phyloP scores from a whole-genome alignment of 768 basidiomycete genomes.

The Pulveroboletus frians region DNA sequence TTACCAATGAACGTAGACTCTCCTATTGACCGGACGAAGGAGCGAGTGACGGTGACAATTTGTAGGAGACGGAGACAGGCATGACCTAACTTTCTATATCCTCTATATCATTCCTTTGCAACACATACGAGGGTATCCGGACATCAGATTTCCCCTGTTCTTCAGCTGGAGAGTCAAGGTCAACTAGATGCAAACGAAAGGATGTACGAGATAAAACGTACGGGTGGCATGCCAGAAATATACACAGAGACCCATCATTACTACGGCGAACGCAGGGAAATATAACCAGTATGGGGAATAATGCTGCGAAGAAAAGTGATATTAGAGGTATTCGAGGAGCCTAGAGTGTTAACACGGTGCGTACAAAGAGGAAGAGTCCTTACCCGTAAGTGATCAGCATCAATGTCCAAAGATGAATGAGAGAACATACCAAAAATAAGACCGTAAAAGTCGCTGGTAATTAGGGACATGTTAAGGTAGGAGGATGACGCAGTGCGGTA shows the following conservation, averaged over 20 bases:
- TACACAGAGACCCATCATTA: conserved; percentile 65
- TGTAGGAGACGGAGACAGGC: not conserved
- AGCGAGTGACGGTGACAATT: not conserved
- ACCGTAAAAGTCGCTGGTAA: conserved; percentile 88
- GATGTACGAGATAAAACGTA: conserved; percentile 36
- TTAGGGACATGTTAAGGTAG: conserved; percentile 76
- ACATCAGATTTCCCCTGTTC: conserved; percentile 52
- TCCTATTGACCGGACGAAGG: no score
- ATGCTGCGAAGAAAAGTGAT: conserved; percentile 43
- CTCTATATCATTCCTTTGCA: conserved; percentile 3
- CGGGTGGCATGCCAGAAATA: conserved; percentile 86
- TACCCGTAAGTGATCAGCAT: conserved; percentile 1
- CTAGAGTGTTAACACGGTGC: conserved; percentile 5
- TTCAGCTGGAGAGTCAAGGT: conserved; percentile 46
- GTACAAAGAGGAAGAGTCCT: conserved; percentile 51
- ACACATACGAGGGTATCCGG: conserved; percentile 20
- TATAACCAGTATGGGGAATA: conserved; percentile 85
- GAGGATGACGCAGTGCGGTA: conserved; percentile 83
- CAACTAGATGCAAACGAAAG: not conserved
- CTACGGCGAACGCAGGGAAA: conserved; percentile 71
- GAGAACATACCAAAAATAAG: conserved; percentile 54
- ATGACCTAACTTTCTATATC: conserved; percentile 10
- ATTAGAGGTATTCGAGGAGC: not conserved
- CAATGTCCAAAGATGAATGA: not conserved
- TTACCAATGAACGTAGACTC: no score